Evolutionary conservation across 495 filamentous ascomycete species (phyloP), one percentile per base, ranked within the genome.

Genomic region (Emericellopsis terricola): DNA sequence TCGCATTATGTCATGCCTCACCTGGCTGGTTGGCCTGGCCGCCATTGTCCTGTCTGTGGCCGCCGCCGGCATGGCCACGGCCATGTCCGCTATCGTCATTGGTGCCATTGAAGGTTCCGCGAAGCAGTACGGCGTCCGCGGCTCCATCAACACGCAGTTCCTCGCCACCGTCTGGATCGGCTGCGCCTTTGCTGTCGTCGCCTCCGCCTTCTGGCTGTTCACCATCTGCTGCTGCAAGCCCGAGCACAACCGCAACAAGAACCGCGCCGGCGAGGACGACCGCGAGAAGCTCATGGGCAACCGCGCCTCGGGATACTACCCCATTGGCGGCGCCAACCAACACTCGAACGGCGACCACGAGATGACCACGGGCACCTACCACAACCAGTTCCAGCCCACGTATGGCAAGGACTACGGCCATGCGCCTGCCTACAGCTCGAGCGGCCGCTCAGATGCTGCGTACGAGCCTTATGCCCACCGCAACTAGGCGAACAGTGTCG

Each of bases 151-250:
- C 51, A 69, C 46, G 31, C 62, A 65, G 44, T 85, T 78, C 53
- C 71, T 79, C 37, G 65, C 65, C 16, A 55, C 68, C 3, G 68
- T 73, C 31, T 96, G 87, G 87, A 53, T 94, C 31, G 76, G 74
- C 31, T 77, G 75, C 8, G 77, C 64, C 20, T 89, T 91, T 52
- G 72, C 77, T 29, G 43, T 83, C 15, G 80, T 49, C 31, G 73
- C 73, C 10, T 65, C 65, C 38, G 43, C 92, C 44, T 94, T 93
- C 76, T 96, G 87, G 87, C 60, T 80, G 43, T 71, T 92, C 55
- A 81, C 73, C 54, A 64, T 73, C 37, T 94, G 87, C 78, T 94
- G 86, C 73, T 94, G 87, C 64, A 47, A 52, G 33, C 57, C 55
- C 30, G 59, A 60, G 45, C 47, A 55, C 38, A 39, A 31, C 38